Evolutionary conservation across 768 basidiomycete genomes (phyloP), one percentile per base, ranked within the genome.

Genomic region (Amanita polypyramis): DNA sequence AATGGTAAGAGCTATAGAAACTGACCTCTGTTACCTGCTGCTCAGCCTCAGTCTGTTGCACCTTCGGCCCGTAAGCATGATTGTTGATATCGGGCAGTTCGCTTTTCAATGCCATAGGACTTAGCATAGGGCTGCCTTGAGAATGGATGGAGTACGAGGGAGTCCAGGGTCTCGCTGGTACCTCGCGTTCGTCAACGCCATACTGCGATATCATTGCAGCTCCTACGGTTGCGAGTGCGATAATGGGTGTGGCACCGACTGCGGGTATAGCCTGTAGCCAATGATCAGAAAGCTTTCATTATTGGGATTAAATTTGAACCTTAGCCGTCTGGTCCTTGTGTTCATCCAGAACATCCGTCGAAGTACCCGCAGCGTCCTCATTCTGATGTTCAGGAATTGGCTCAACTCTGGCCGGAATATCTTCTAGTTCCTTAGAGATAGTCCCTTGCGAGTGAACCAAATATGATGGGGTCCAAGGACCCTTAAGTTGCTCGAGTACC

Each of bases 101-200:
- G 32, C 21, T 38, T 29, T 19, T 17, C 43, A 35, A 54, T 51
- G 14, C 52, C 55, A 33, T n/a, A 25, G 54, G 35, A 20, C 10
- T 30, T 4, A 49, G 55, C 12, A 57, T 47, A 25, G 62, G 59
- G 44, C 63, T 67, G 29, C 69, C 69, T 51, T 71, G 70, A 17
- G 57, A 61, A 20, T 66, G 63, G 2, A 68, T 67, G 5, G 69
- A 70, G 47, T 70, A 69, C n/a, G 69, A 69, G 27, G 67, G 62
- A 20, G 66, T 67, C 68, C 67, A 69, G n/a, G n/a, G n/a, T n/a
- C n/a, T 56, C 39, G 52, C 53, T 10, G 60, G 61, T 20, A 51
- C 51, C 38, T 5, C 12, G 14, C 45, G 21, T 25, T 47, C 37
- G 27, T 27, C 37, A n/a, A 17, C 20, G 6, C 23, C 10, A 5